Evolutionary conservation across 805 yeast species (phyloP).

Genomic region (Wickerhamiella dianesei): DNA sequence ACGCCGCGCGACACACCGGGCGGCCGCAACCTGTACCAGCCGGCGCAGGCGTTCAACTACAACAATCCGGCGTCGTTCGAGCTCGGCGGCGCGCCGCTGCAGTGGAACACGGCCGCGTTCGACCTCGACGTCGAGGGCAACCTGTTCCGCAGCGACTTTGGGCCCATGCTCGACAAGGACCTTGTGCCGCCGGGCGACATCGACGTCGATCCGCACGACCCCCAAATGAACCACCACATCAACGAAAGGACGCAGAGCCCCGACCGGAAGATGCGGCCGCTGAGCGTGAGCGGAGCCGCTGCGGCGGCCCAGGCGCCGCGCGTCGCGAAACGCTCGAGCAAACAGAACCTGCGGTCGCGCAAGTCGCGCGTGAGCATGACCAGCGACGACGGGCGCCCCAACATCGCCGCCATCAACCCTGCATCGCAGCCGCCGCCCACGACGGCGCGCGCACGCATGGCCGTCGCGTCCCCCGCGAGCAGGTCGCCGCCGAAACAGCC

Average conservation of each 20-base stretch:
- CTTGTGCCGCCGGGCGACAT: background rate
- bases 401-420: background rate
- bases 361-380: conserved; percentile 6
- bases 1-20: background rate
- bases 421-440: background rate
- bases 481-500: background rate
- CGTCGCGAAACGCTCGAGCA: conserved; percentile 13
- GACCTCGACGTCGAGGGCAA: background rate
- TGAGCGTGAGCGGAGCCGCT: conserved; percentile 7
- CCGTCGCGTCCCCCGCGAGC: background rate
- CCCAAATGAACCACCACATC: background rate
- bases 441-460: conserved; percentile 1
- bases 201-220: background rate
- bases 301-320: conserved; percentile 7
- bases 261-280: background rate
- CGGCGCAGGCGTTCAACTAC: background rate
- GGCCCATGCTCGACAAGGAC: background rate
- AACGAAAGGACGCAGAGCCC: background rate
- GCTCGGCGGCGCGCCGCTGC: background rate
- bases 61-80: background rate
- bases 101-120: background rate
- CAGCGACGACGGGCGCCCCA: background rate
- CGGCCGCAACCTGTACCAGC: background rate
- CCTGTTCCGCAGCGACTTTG: background rate
- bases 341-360: conserved; percentile 8